Conservation (phyloP, 1,284 basidiomycete species). For the Ceratobasidium sp. region DNA sequence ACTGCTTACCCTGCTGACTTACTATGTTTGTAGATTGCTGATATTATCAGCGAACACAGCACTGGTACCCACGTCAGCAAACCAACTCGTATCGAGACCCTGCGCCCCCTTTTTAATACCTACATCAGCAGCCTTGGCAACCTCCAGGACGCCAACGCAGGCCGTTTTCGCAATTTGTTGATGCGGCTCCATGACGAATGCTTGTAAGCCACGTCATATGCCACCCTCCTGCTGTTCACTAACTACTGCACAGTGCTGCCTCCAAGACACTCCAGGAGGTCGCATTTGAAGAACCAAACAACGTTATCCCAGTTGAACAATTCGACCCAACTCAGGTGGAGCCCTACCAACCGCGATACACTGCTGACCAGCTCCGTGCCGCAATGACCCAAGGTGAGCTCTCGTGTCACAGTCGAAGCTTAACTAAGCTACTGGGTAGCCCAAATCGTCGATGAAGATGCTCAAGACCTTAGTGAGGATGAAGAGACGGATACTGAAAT, state of each 20-base stretch:
- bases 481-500: no score
- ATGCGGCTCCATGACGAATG: background rate
- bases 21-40: background rate
- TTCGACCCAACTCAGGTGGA: no score
- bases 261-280: background rate
- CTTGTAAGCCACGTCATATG: background rate
- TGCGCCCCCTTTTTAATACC: background rate
- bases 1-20: no score
- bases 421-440: no score
- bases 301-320: no score
- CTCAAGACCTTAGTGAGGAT: no score
- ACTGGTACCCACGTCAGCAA: background rate
- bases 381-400: no score
- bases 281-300: no score
- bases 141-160: background rate
- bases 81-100: background rate
- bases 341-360: no score
- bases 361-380: no score
- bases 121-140: background rate
- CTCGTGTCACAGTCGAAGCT: no score
- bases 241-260: background rate
- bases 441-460: no score
- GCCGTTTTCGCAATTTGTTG: background rate
- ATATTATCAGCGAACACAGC: background rate
- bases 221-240: background rate